These are phyloP conservation scores for Talaromyces piceae DNA, from an alignment of 2,329 filamentous ascomycete genomes.

Conservation along the genomic window DNA sequence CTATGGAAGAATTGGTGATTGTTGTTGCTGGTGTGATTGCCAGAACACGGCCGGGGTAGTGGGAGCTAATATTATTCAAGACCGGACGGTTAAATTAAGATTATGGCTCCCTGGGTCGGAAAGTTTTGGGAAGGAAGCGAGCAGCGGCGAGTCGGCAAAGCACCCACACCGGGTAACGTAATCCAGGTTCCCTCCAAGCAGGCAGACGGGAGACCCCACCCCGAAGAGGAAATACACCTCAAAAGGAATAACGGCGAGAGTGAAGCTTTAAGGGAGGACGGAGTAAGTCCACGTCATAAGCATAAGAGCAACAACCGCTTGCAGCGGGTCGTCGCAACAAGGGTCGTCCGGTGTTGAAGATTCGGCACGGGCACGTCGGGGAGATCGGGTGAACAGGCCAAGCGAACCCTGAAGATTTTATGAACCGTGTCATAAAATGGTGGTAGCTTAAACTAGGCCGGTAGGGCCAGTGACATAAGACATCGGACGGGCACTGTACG, in stretches of 20 bases:
- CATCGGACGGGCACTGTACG: too few relatives aligned
- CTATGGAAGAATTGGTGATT: background rate
- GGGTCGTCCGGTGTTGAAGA: too few relatives aligned
- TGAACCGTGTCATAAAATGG: too few relatives aligned
- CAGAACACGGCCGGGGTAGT: background rate
- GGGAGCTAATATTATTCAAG: background rate
- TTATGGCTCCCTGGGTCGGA: background rate
- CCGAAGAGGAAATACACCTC: background rate
- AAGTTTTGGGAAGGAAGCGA: background rate
- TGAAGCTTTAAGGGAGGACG: too few relatives aligned
- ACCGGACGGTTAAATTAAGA: background rate
- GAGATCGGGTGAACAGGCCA: too few relatives aligned
- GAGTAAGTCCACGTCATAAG: background rate
- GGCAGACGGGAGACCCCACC: background rate
- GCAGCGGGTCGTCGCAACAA: too few relatives aligned
- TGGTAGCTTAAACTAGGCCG: too few relatives aligned
- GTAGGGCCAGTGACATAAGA: too few relatives aligned
- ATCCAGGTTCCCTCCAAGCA: background rate
- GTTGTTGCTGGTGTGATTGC: background rate
- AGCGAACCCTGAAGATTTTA: too few relatives aligned
- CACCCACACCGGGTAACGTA: background rate
- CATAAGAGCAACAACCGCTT: too few relatives aligned
- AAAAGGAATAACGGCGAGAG: background rate
- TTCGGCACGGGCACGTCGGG: too few relatives aligned
- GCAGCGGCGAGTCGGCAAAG: background rate